Percentiles rank a stretch among this genome's conserved stretches.
Evolutionary conservation across 2,329 filamentous ascomycete species (phyloP).

Genomic region (Ceratocystis cubensis): DNA sequence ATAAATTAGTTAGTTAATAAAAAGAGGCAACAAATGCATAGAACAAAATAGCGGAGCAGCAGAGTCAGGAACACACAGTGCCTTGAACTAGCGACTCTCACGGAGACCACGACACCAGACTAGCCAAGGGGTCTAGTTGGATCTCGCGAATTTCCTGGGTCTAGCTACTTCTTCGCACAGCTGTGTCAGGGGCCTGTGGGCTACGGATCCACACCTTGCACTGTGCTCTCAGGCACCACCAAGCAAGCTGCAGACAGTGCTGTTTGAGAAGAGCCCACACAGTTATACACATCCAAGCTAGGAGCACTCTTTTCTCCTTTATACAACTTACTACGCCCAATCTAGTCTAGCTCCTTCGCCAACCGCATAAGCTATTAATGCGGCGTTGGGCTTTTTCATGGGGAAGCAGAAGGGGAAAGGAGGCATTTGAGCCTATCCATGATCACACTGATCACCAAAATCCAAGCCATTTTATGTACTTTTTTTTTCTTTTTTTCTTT

Average conservation of each 20-base stretch:
- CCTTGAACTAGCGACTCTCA: neutral
- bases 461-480: neutral
- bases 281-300: neutral
- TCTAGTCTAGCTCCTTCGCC: neutral
- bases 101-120: constrained; percentile 5
- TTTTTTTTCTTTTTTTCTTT: neutral
- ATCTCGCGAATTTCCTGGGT: neutral
- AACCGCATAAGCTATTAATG: constrained; percentile 4
- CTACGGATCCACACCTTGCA: neutral
- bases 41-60: neutral
- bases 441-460: neutral
- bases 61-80: constrained; percentile 6
- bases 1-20: neutral
- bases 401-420: neutral
- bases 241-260: neutral
- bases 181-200: neutral
- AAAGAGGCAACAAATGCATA: neutral
- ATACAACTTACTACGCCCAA: neutral
- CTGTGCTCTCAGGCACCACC: neutral
- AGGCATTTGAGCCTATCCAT: neutral
- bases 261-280: neutral
- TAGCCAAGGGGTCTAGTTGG: neutral
- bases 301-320: neutral
- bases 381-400: constrained; percentile 5
- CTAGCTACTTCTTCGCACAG: neutral